Evolutionary conservation across 192 early-diverging fungal species (phyloP), one percentile per base, ranked within the genome.

Genomic region (Podila horticola): DNA sequence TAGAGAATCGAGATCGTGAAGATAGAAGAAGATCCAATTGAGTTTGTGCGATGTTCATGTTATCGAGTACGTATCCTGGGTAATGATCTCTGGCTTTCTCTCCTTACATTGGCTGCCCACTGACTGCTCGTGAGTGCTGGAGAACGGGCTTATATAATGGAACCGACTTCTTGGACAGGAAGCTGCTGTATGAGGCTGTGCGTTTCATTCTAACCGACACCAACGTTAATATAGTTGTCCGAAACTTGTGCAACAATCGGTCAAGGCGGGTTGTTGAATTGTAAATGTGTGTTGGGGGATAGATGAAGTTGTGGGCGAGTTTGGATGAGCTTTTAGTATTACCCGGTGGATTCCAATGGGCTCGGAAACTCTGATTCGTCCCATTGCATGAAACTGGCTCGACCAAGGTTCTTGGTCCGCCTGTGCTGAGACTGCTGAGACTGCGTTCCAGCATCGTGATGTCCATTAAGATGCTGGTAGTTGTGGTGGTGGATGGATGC

Each of bases 171-270:
- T 81, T 81, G 6, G 77, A 72, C 4, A 81, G 57, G 48, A 81
- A 81, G 49, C 77, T 81, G 34, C 77, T 81, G 57, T 81, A 81
- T 4, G 77, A 81, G 22, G 77, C 77, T 24, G 77, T 81, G 29
- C 77, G 49, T 38, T 81, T 81, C 77, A 81, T 81, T 45, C 77
- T 81, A 62, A 30, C 5, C 41, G 41, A 45, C 15, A 45, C 41
- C 41, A 13, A 12, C 0, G 41, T 45, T 17, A 45, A 45, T 15
- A 45, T 0, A 45, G 41, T 17, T 15, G 41, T 45, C 41, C 41
- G 41, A 45, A 45, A 45, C 41, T 49, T 24, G 19, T 12, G 30
- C 11, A 19, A 58, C 26, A 26, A 33, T 13, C 12, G 5, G 34
- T 22, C 10, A n/a, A 20, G 4, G 17, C 6, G 30, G 58, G 22